Percentiles rank a stretch among this genome's conserved stretches.
phyloP scores from a whole-genome alignment of 1,284 basidiomycete species.

The Apiotrichum mycotoxinovorans region DNA sequence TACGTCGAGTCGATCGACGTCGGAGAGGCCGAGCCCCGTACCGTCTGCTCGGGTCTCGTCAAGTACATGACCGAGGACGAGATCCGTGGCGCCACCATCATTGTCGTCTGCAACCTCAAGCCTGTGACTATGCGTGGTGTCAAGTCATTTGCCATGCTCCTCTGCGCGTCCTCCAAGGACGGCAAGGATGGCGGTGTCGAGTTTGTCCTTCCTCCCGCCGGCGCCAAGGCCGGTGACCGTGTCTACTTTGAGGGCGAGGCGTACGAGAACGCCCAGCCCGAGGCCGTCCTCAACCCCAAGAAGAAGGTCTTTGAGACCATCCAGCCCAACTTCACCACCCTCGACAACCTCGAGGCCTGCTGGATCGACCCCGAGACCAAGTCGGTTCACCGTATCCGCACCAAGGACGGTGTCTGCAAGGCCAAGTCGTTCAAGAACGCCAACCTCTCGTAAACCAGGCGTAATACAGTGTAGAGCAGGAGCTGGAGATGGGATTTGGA shows the following conservation, averaged over 20 bases:
- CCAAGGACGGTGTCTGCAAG: conserved; percentile 73
- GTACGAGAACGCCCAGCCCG: conserved; percentile 67
- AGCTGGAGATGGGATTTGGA: too few species aligned
- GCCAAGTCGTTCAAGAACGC: conserved; percentile 82
- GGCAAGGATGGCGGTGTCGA: conserved; percentile 90
- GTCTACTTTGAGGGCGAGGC: conserved; percentile 88
- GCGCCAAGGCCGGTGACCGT: conserved; percentile 80
- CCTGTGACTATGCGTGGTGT: conserved; percentile 93
- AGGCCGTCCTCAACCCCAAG: conserved; percentile 87
- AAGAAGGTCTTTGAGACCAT: conserved; percentile 96
- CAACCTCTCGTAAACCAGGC: conserved; percentile 64
- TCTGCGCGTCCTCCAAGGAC: conserved; percentile 80
- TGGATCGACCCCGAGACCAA: conserved; percentile 86
- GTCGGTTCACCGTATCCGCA: conserved; percentile 75
- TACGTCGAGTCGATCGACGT: conserved; percentile 92
- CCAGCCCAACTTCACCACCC: conserved; percentile 82
- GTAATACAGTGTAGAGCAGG: too few species aligned
- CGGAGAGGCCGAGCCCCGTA: conserved; percentile 85
- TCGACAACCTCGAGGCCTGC: conserved; percentile 78
- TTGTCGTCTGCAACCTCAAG: conserved; percentile 88
- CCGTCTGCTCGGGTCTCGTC: conserved; percentile 90
- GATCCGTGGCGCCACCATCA: conserved; percentile 78
- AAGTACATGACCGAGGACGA: conserved; percentile 91
- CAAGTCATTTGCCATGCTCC: conserved; percentile 94
- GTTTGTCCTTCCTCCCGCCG: conserved; percentile 79